Base-by-base conservation (phyloP, 108 stramenopile genomes). In the Cyclotella kingstonii region DNA sequence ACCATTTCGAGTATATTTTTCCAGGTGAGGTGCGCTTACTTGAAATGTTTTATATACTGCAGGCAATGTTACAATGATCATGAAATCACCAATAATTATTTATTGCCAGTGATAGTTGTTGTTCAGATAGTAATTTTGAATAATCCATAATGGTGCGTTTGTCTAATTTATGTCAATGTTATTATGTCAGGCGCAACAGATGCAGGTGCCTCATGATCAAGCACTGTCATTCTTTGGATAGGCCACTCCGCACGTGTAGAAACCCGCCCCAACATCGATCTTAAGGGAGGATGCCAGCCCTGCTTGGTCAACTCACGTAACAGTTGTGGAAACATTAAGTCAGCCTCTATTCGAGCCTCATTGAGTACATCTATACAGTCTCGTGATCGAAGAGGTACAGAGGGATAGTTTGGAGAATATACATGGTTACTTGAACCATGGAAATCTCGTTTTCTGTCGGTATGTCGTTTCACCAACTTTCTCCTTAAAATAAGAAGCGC, bases 201-300 rank as follows among this genome's bases (percentile, higher is more conserved):
- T 1, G 53, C 8, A 38, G 33, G n/a, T 34, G 59, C 26, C 21
- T 36, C 31, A 28, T 30, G 33, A 21, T 8, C 56, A 9, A 23
- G 21, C 21, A 34, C 60, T 29, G 26, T 45, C 33, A 46, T 30
- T 39, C 34, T 53, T 36, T 64, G 66, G 22, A 87, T 67, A 22
- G 73, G 69, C 89, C 89, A 90, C 11, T 80, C 81, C 15, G 85
- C 83, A 30, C 89, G 52, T 54, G 78, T 81, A 34, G 74, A 70
- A 0, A 90, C 89, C 29, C 86, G 66, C 46, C 89, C 89, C 42
- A 90, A 81, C 85, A 90, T 85, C 10, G 79, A 90, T 25, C 85
- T 70, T 31, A 80, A 73, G 0, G 85, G 82, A 18, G 83, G 73
- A 11, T 73, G 60, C 89, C 89, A 90, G 6, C 84, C 84, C 21